Evolutionary conservation across 768 basidiomycete species (phyloP).

Genomic region (Galerina sulciceps): DNA sequence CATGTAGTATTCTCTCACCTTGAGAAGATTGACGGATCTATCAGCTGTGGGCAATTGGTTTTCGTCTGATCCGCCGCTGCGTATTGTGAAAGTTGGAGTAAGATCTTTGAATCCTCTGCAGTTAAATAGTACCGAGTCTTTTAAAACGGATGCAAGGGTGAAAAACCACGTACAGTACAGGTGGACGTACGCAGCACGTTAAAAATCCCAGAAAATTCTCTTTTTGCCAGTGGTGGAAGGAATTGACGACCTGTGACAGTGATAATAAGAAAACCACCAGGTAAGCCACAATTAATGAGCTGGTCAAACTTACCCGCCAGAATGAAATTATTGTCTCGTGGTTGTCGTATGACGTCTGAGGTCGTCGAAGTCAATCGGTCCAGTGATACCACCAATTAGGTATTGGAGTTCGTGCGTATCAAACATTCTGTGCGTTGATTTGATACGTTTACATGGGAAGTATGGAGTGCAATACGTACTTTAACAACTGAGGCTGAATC

Average conservation of each 20-base stretch:
- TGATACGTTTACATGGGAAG: not conserved
- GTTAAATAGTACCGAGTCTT: not conserved
- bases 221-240: no score
- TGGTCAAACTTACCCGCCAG: conserved; percentile 67
- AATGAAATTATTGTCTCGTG: conserved; percentile 77
- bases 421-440: not conserved
- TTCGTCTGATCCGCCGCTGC: no score
- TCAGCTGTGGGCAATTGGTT: conserved; percentile 77
- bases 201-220: no score
- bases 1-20: conserved; percentile 55
- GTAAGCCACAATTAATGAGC: no score
- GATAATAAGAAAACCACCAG: no score
- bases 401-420: conserved; percentile 92
- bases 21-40: conserved; percentile 92
- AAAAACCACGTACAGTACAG: conserved; percentile 64
- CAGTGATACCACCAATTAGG: conserved; percentile 85
- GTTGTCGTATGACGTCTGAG: conserved; percentile 71
- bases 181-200: conserved; percentile 55
- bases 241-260: no score
- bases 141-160: not conserved
- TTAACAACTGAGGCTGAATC: conserved; percentile 88
- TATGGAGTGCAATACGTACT: conserved; percentile 43
- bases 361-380: conserved; percentile 85
- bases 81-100: no score
- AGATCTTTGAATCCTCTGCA: conserved; percentile 84